A percentile compares a stretch with the other conserved stretches of the same genome.
phyloP scores from a whole-genome alignment of 2,329 filamentous ascomycete genomes.

The Elsinoe arachidis region DNA sequence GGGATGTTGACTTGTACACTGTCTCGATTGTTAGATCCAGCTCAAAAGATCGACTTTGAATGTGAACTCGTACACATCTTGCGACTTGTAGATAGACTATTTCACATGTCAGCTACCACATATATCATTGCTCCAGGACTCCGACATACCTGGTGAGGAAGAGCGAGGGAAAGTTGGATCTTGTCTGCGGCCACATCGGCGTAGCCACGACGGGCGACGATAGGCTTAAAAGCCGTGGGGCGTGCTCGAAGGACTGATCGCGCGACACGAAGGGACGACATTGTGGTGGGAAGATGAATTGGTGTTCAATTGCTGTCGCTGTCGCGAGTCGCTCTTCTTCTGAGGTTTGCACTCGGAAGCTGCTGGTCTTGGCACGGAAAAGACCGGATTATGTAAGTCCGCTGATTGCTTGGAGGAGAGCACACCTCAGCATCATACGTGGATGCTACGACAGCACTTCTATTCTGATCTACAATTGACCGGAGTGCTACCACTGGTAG shows the following conservation, averaged over 20 bases:
- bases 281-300: constrained; percentile 39
- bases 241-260: constrained; percentile 79
- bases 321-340: neutral
- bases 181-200: constrained; percentile 50
- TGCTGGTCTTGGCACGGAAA: neutral
- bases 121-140: neutral
- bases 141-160: constrained; percentile 88
- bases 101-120: constrained; percentile 19
- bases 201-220: constrained; percentile 72
- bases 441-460: neutral
- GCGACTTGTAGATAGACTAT: constrained; percentile 61
- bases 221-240: constrained; percentile 63
- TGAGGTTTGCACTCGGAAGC: constrained; percentile 9
- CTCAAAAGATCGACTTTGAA: neutral
- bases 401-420: neutral
- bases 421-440: no score
- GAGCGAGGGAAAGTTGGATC: constrained; percentile 95
- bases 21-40: constrained; percentile 32
- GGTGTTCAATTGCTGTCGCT: constrained; percentile 8
- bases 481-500: no score
- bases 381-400: constrained; percentile 4
- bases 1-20: constrained; percentile 98
- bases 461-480: neutral
- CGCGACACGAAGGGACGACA: constrained; percentile 93
- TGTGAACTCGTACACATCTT: constrained; percentile 54